Base-by-base conservation (phyloP, 2,329 filamentous ascomycete genomes). In the Cladobotryum protrusum region DNA sequence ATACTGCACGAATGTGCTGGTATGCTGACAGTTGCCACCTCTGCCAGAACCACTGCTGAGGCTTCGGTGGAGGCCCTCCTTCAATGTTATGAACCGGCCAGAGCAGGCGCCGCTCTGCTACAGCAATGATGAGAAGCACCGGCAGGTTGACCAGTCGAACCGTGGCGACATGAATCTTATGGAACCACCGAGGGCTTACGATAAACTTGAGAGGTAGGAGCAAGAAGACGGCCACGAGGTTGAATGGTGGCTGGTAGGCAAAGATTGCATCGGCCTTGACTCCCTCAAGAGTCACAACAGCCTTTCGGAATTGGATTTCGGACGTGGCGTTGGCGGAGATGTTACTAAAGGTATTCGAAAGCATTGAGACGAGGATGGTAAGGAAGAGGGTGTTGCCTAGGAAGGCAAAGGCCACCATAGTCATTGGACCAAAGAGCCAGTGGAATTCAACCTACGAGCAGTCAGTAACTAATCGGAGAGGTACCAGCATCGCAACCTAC, bases 361-460 rank as follows among this genome's bases (percentile, higher is more conserved):
- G 77, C 79, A 92, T 92, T 12, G 89, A 91, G 1, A 95, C 88
- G 14, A 93, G 76, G 54, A 95, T 89, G 2, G 89, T 93, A n/a
- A 95, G 76, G 70, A 93, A 95, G 49, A 93, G 77, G 0, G 87
- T 93, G 67, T 93, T 93, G 39, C 89, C 89, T 3, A 95, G 74
- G 64, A 93, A 93, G 2, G 89, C 85, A 64, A 93, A 95, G 14
- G 86, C 78, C 48, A 93, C 77, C 87, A 93, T 93, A 19, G 93
- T 71, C 2, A 81, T 76, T 0, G 89, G 89, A 0, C 89, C 89
- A 1, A 93, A 73, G n/a, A 90, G 69, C 74, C 81, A 81, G 68
- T 95, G 88, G 61, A 93, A 89, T 50, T 88, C 81, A 18, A 78
- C 75, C 59, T 86, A 24, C 11, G 5, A 46, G 45, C 48, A n/a